Conservation (phyloP, 2,329 filamentous ascomycete species). For the Monilinia fructigena region DNA sequence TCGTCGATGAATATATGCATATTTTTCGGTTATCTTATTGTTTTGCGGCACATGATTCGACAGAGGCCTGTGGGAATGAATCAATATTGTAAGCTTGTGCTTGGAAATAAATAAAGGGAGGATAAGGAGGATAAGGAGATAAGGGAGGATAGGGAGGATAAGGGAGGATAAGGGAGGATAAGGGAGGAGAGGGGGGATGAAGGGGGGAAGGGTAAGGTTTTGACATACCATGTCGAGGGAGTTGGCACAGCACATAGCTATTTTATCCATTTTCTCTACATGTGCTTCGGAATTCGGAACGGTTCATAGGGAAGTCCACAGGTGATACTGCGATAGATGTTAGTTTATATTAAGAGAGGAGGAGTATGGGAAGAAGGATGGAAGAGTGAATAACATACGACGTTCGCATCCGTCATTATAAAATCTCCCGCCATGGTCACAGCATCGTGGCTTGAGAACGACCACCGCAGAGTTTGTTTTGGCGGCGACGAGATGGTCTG, state of each 20-base stretch:
- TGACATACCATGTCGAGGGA: conserved; percentile 11
- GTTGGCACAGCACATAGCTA: neutral
- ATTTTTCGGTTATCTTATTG: neutral
- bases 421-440: neutral
- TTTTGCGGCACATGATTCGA: conserved; percentile 5
- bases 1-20: neutral
- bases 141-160: neutral
- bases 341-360: neutral
- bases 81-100: neutral
- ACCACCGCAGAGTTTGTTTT: neutral
- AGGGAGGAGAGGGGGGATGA: too few relatives aligned
- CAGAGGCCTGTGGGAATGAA: neutral
- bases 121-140: neutral
- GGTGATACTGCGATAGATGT: neutral
- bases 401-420: conserved; percentile 9
- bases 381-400: neutral
- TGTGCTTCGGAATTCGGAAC: neutral
- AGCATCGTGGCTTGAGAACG: conserved; percentile 8
- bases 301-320: neutral
- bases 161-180: neutral
- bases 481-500: neutral
- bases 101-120: neutral
- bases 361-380: neutral
- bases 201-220: neutral
- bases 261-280: neutral